Evolutionary conservation across 192 early-diverging fungal species (phyloP), one percentile per base, ranked within the genome.

Genomic region (Linnemannia elongata): DNA sequence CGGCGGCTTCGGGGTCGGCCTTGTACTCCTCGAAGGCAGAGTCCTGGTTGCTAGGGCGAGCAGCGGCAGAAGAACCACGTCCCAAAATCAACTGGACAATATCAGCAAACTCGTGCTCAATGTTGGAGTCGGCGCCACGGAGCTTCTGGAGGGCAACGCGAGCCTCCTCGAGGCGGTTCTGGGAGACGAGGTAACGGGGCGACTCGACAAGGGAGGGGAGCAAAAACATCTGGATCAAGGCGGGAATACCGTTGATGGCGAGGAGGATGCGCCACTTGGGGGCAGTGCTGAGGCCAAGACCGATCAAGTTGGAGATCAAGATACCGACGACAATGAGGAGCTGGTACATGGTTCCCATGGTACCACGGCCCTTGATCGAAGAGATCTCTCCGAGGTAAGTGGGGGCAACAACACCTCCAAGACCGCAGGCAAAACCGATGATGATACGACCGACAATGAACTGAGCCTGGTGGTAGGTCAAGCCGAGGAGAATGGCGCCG

Each of bases 321-420:
- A 98, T 94, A 30, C 97, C 97, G 45, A 95, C 74, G 63, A 96
- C 95, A 73, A 97, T 94, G 2, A 92, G 89, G 83, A 96, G 90
- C 90, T 97, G 96, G 77, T 94, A 93, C 77, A 93, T 89, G 45
- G 93, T 91, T 35, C 97, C 95, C 84, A 97, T 88, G 3, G 91
- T 81, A 38, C 95, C 96, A 82, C 96, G 91, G 36, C 91, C 88
- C 24, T 89, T 89, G 8, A 94, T 91, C 1, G 97, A 96, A 0
- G 95, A 90, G 75, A 97, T 93, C 83, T 97, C 97, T 22, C 93
- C 93, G 30, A 98, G 92, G 75, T 97, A 97, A 24, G 96, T 94
- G 24, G 91, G 90, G 42, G 85, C 88, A 4, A 88, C 88, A 41
- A 92, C 80, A 41, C 93, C 91, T 49, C 92, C 91, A 7, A 94